These are phyloP conservation scores for Penicillium sclerotiorum DNA, from an alignment of 2,329 filamentous ascomycete species.

Conservation along the genomic window DNA sequence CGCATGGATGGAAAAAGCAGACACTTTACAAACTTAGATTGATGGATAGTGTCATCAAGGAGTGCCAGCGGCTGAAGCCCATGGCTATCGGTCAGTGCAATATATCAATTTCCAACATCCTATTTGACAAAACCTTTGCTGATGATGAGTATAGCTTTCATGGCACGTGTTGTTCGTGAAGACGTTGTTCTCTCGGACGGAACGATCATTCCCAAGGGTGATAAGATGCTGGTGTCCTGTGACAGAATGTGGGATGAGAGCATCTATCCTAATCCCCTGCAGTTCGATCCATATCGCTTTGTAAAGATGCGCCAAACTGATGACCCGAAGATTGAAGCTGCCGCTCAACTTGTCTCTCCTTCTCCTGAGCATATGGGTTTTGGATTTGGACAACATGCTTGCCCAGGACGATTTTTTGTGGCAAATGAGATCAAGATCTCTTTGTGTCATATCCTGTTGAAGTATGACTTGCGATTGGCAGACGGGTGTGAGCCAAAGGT, in stretches of 20 bases:
- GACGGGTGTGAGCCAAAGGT: not conserved
- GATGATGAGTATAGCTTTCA: too few relatives aligned
- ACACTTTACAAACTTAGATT: slow-evolving; percentile 7
- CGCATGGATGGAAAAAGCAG: slow-evolving; percentile 2
- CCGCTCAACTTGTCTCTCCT: slow-evolving; percentile 57
- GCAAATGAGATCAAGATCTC: slow-evolving; percentile 30
- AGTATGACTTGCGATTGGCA: slow-evolving; percentile 28
- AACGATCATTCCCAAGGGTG: not conserved
- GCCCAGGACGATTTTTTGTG: slow-evolving; percentile 37
- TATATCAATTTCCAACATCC: not conserved
- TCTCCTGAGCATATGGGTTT: slow-evolving; percentile 56
- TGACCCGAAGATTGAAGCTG: slow-evolving; percentile 28
- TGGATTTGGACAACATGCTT: slow-evolving; percentile 58
- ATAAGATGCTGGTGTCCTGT: not conserved
- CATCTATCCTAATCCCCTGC: not conserved
- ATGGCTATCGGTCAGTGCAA: slow-evolving; percentile 1
- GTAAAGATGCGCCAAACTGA: not conserved
- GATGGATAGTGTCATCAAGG: slow-evolving; percentile 13
- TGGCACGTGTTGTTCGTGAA: not conserved
- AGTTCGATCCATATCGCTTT: slow-evolving; percentile 10
- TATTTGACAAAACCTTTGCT: too few relatives aligned
- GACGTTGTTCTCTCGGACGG: not conserved
- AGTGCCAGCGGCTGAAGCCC: slow-evolving; percentile 4
- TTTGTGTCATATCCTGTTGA: slow-evolving; percentile 30
- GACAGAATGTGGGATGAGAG: not conserved